Percentiles rank a stretch among this genome's conserved stretches.
Conservation (phyloP, 257 asterid species). For the Solanum arcanum region DNA sequence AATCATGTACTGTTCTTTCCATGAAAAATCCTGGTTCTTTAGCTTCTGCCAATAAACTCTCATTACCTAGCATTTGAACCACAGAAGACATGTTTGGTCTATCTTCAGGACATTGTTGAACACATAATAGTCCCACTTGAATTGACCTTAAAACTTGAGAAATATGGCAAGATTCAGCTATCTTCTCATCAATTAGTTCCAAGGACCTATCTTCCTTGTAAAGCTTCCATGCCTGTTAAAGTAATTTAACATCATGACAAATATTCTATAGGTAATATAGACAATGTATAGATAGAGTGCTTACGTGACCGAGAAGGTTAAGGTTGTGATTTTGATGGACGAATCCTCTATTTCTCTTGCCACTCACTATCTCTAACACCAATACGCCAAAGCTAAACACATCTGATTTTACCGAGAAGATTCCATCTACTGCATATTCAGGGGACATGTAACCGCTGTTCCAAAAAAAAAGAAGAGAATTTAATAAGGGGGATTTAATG, state of each 20-base stretch:
- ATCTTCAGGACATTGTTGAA: background rate
- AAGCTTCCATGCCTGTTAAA: conserved; percentile 1
- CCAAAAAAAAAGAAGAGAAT: background rate
- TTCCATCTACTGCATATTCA: conserved; percentile 19
- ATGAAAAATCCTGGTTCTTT: background rate
- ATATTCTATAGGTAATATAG: background rate
- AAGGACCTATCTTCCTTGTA: background rate
- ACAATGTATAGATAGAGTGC: background rate
- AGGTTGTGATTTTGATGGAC: conserved; percentile 6
- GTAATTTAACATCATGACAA: background rate
- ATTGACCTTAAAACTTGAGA: background rate
- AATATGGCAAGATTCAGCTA: background rate
- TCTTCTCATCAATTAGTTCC: background rate
- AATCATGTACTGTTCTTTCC: background rate
- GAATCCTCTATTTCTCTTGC: conserved; percentile 17
- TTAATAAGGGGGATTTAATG: background rate
- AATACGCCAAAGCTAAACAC: conserved; percentile 22
- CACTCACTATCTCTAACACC: conserved; percentile 15
- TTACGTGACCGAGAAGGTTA: conserved; percentile 26
- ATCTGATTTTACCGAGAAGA: conserved; percentile 24
- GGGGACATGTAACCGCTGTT: conserved; percentile 27
- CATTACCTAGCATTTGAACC: background rate
- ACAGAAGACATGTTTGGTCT: background rate
- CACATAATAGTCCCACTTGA: background rate
- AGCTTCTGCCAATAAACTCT: background rate